Conservation (phyloP, 352 stramenopile species). For the Aphanomyces euteiches region DNA sequence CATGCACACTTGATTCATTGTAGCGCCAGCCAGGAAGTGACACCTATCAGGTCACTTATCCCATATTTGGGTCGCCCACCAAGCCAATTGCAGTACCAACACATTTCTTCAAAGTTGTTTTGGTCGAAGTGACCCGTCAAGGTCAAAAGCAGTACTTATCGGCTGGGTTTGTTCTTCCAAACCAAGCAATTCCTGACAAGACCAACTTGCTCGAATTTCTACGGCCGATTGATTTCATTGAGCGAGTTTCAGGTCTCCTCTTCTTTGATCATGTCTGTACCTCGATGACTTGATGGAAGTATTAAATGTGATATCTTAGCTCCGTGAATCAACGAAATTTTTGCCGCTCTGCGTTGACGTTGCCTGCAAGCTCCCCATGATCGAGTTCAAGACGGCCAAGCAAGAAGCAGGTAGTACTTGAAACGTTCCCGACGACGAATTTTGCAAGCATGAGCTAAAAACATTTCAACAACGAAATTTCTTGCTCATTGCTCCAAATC, state of each 20-base stretch:
- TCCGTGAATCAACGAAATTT: background rate
- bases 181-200: slow-evolving; percentile 73
- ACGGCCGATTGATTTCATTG: slow-evolving; percentile 87
- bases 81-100: slow-evolving; percentile 90
- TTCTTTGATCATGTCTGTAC: slow-evolving; percentile 87
- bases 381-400: background rate
- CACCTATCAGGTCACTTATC: slow-evolving; percentile 65
- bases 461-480: too few species aligned
- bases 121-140: slow-evolving; percentile 38
- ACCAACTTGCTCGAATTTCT: slow-evolving; percentile 83
- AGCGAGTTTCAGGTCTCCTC: slow-evolving; percentile 88
- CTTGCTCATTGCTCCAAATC: too few species aligned
- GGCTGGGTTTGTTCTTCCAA: slow-evolving; percentile 92
- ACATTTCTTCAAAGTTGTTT: slow-evolving; percentile 96
- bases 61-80: slow-evolving; percentile 79
- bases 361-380: slow-evolving; percentile 48
- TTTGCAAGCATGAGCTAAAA: too few species aligned
- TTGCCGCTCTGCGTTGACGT: slow-evolving; percentile 52
- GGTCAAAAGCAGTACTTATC: slow-evolving; percentile 34
- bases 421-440: too few species aligned
- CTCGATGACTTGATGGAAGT: background rate
- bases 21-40: slow-evolving; percentile 66
- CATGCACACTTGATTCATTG: background rate
- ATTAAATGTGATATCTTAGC: background rate
- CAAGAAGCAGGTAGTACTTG: too few species aligned